A percentile compares a stretch with the other conserved stretches of the same genome.
Evolutionary conservation across 2,329 filamentous ascomycete species (phyloP).

Genomic region (Trichoderma sp.): DNA sequence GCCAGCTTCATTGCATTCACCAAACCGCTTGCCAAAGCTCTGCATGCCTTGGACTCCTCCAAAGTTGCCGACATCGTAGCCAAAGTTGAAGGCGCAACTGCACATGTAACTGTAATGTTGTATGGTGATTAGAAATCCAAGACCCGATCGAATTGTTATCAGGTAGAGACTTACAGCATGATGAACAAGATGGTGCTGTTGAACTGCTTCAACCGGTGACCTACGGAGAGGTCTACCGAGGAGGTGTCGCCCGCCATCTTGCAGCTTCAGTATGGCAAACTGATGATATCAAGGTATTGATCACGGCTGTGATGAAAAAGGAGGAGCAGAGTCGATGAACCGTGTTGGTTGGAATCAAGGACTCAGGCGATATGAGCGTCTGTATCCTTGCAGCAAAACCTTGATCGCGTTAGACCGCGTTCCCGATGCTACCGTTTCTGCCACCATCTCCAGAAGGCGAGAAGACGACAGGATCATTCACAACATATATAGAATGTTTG

Average conservation of each 20-base stretch:
- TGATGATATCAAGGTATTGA: neutral
- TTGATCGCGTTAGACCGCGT: conserved; percentile 18
- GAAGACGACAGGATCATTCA: conserved; percentile 22
- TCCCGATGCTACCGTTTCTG: conserved; percentile 5
- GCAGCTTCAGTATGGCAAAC: neutral
- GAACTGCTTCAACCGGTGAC: conserved; percentile 20
- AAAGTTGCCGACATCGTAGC: conserved; percentile 37
- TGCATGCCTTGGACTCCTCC: conserved; percentile 37
- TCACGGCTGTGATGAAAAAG: neutral
- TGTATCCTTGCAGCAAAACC: conserved; percentile 3
- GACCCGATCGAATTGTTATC: neutral
- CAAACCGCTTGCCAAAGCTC: conserved; percentile 34
- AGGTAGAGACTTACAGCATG: conserved; percentile 14
- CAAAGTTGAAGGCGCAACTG: conserved; percentile 36
- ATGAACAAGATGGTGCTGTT: conserved; percentile 17
- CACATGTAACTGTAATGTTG: conserved; percentile 33
- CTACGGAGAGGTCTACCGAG: conserved; percentile 10
- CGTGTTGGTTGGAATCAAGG: neutral
- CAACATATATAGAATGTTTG: conserved; percentile 25
- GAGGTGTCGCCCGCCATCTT: conserved; percentile 10
- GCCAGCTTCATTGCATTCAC: conserved; percentile 31
- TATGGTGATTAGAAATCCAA: neutral
- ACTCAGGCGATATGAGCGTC: neutral
- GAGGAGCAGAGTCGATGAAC: too few species aligned
- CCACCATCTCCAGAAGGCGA: conserved; percentile 4